Conservation (phyloP, 345 rosid genomes). For the Camelina hispida region DNA sequence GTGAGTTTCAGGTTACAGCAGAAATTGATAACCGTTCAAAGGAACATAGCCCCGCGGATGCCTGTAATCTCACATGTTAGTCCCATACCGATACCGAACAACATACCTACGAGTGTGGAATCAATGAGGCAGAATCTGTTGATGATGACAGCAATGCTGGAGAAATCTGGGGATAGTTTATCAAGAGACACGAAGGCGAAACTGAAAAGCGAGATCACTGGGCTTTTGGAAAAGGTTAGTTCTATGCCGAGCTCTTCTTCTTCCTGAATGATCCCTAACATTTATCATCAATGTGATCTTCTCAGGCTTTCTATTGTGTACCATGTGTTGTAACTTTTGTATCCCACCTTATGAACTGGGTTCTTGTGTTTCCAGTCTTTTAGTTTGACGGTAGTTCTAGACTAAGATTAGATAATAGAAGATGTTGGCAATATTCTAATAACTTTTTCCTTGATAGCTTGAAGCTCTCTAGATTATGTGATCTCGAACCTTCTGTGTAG, state of each 20-base stretch:
- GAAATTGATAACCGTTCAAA: slow-evolving; percentile 35
- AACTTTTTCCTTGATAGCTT: slow-evolving; percentile 17
- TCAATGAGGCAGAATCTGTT: slow-evolving; percentile 78
- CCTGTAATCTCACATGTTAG: slow-evolving; percentile 46
- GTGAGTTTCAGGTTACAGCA: slow-evolving; percentile 53
- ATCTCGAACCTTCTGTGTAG: slow-evolving; percentile 4
- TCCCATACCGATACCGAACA: slow-evolving; percentile 41
- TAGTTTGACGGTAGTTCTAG: slow-evolving; percentile 32
- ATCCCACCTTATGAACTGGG: background rate
- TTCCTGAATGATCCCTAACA: slow-evolving; percentile 37
- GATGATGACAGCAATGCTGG: slow-evolving; percentile 90
- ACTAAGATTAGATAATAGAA: slow-evolving; percentile 26
- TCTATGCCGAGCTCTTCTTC: slow-evolving; percentile 65
- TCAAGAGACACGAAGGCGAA: slow-evolving; percentile 78
- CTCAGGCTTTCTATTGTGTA: slow-evolving; percentile 28
- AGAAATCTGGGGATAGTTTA: slow-evolving; percentile 76
- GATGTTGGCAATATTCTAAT: background rate
- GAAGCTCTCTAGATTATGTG: slow-evolving; percentile 13
- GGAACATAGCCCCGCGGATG: slow-evolving; percentile 35
- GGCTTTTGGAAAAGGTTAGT: slow-evolving; percentile 75
- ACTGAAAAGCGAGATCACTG: slow-evolving; percentile 74
- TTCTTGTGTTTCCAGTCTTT: slow-evolving; percentile 28
- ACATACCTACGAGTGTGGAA: slow-evolving; percentile 62
- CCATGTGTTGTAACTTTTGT: slow-evolving; percentile 36
- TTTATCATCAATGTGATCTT: slow-evolving; percentile 14